Conservation (phyloP, 805 yeast genomes). For the Candida easanensis region DNA sequence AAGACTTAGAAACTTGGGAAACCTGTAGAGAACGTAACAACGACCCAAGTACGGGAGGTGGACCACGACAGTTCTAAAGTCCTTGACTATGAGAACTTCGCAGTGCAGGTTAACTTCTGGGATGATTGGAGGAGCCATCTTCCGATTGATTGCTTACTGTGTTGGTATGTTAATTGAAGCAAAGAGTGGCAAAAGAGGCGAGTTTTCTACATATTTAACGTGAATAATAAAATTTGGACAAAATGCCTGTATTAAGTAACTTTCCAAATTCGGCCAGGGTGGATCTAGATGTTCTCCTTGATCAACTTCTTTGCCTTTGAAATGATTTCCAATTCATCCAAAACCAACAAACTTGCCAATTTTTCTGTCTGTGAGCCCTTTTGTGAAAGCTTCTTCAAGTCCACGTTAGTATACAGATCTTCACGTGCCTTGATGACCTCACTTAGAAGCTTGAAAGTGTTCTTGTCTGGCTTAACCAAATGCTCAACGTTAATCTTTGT, state of each 20-base stretch:
- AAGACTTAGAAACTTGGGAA: not conserved
- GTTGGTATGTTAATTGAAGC: too few species aligned
- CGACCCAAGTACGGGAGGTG: not conserved
- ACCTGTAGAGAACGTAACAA: not conserved
- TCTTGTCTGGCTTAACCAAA: constrained; percentile 18
- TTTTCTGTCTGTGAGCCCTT: constrained; percentile 16
- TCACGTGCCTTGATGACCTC: constrained; percentile 20
- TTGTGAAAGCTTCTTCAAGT: constrained; percentile 13
- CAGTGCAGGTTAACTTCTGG: not conserved
- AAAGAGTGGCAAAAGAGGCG: too few species aligned
- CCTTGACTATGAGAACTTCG: not conserved
- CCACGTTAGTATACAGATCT: constrained; percentile 14
- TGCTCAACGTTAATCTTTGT: constrained; percentile 17
- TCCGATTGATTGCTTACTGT: too few species aligned
- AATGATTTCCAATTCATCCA: constrained; percentile 18
- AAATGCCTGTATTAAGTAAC: too few species aligned
- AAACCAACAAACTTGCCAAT: constrained; percentile 18
- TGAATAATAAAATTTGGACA: too few species aligned
- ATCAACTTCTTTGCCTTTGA: constrained; percentile 13
- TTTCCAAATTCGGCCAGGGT: too few species aligned
- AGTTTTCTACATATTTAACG: too few species aligned
- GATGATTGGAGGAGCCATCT: too few species aligned
- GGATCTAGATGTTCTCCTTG: constrained; percentile 14
- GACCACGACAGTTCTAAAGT: not conserved
- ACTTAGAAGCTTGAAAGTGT: constrained; percentile 20